Base-by-base conservation (phyloP, 768 basidiomycete species). In the Rhodotorula toruloides region DNA sequence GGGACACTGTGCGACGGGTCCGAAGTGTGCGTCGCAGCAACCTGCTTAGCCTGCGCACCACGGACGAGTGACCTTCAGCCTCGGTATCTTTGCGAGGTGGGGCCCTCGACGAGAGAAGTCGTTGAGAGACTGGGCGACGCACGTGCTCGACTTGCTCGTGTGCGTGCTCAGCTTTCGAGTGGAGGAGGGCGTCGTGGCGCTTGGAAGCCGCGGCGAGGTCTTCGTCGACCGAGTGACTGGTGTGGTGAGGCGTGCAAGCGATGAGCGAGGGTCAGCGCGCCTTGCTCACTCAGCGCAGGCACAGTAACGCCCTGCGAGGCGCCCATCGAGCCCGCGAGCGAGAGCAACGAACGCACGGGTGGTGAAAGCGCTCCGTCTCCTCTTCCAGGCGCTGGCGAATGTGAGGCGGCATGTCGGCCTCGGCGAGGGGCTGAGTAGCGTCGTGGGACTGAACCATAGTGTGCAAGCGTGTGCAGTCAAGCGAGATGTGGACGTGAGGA, bases 141-240 rank as follows among this genome's bases (percentile, higher is more conserved):
- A 59, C 58, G 29, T 59, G 58, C 29, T 49, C 48, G 27, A 42
- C 29, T 25, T 59, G 29, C 10, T 29, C 47, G 34, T 59, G 58
- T 4, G 27, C 48, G 34, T 49, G 27, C 21, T 36, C 5, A 13
- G 27, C 48, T 29, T 48, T 48, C 16, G 19, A 1, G 27, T 32
- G 10, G 21, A 59, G 47, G n/a, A 50, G 12, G 27, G 47, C 42
- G 39, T 59, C 36, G 39, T 59, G 58, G 22, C 58, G 48, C 39
- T 39, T 9, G 5, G 39, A 3, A 22, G 39, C 13, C 3, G 37
- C 39, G 48, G 48, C 48, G 48, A 59, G 48, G 48, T 59, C 58
- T 7, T 29, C 48, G 48, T 59, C 58, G 48, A 48, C 47, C 4
- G 58, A 49, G 21, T 31, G 4, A 22, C 58, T 59, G 48, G 40